Evolutionary conservation across 2,329 filamentous ascomycete species (phyloP), one percentile per base, ranked within the genome.

Genomic region (Amauroascus verrucosus): DNA sequence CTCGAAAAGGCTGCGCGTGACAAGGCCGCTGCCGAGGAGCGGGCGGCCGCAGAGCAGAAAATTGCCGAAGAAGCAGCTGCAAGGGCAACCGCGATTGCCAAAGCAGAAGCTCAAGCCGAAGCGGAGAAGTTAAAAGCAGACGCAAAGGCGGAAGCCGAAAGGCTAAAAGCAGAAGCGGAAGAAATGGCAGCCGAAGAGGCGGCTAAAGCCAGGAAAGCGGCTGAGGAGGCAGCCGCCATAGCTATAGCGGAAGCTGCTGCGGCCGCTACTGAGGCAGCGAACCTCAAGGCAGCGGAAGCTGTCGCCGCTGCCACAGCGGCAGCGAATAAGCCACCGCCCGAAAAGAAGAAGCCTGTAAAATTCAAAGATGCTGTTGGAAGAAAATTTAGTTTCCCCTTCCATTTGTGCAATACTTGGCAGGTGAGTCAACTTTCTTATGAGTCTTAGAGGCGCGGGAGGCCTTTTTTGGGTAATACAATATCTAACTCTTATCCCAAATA

Each of bases 311-410:
- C 65, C 7, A 57, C 62, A 11, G 61, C 62, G 11, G 63, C 63
- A n/a, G 64, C 58, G 26, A 63, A 62, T 26, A 60, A 58, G 16
- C 64, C 68, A n/a, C 72, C 76, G 1, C 75, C 79, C n/a, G 74
- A 76, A 53, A 76, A 76, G 60, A 86, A 88, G 67, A 76, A 82
- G 41, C 87, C 86, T 1, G 87, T 95, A 67, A 84, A 84, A 60
- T 95, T 95, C 73, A 94, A 94, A 70, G 90, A 96, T 66, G 89
- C 89, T 0, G 82, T 96, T 14, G 87, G 88, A 30, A 80, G 90
- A 60, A 95, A 94, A 68, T 96, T 94, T 67, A 93, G 82, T 70
- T 95, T 96, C 64, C 90, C 90, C 1, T 95, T 84, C 70, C 81
- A 90, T 58, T 69, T 94, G 28, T 95, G 89, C 69, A 81, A 83